phyloP scores from a whole-genome alignment of 1,139 yeast species.

The Taiozyma sp. region DNA sequence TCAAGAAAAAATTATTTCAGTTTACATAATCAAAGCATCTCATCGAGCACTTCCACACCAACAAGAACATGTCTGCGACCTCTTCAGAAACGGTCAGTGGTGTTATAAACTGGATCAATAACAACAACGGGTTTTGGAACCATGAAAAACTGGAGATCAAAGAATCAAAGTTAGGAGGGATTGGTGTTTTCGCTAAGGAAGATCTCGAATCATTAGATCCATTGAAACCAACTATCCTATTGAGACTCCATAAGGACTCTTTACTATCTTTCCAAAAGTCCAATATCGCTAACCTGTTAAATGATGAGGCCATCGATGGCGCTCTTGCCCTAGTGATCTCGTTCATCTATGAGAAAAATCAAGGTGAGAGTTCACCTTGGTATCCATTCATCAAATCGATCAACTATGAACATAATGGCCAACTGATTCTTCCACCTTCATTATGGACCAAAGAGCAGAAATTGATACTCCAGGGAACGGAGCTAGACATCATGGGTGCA shows the following conservation, averaged over 20 bases:
- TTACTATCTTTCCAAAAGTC: conserved; percentile 55
- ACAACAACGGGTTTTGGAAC: conserved; percentile 44
- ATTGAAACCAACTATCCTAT: conserved; percentile 23
- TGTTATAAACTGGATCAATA: conserved; percentile 41
- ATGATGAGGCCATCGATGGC: conserved; percentile 57
- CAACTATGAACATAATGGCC: conserved; percentile 27
- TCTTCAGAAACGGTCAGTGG: conserved; percentile 20
- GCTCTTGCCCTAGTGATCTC: conserved; percentile 64
- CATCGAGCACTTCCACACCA: background rate
- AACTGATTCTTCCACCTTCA: conserved; percentile 47
- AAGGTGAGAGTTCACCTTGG: conserved; percentile 71
- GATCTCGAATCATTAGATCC: conserved; percentile 27
- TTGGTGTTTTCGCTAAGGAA: conserved; percentile 63
- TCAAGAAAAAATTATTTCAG: background rate
- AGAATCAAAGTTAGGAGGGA: conserved; percentile 53
- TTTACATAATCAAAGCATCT: background rate
- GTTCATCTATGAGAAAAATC: conserved; percentile 60
- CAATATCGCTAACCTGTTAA: conserved; percentile 59
- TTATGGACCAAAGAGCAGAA: conserved; percentile 56
- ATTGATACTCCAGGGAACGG: conserved; percentile 53
- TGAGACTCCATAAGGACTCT: conserved; percentile 39
- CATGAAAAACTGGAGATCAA: conserved; percentile 38
- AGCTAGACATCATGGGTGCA: conserved; percentile 58
- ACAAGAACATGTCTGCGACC: conserved; percentile 26
- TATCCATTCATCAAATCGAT: conserved; percentile 53